Evolutionary conservation across 2,329 filamentous ascomycete genomes (phyloP).

Genomic region (Rhinocladiella mackenziei): DNA sequence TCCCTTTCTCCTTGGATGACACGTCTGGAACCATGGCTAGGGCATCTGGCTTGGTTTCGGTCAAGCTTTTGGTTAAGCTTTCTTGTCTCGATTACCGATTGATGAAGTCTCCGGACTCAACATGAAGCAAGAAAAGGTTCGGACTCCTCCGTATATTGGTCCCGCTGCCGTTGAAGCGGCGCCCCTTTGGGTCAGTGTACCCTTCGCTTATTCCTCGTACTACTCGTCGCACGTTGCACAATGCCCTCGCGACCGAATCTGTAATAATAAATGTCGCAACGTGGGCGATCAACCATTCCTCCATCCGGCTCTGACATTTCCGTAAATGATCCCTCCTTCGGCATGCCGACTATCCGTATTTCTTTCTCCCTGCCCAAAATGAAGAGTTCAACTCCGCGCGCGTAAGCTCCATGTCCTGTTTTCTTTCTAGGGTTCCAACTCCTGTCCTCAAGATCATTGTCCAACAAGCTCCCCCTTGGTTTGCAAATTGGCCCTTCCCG

Average conservation of each 20-base stretch:
- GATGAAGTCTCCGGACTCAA: conserved; percentile 16
- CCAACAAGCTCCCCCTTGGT: conserved; percentile 43
- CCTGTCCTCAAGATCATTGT: conserved; percentile 9
- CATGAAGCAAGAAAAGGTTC: conserved; percentile 16
- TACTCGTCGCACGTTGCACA: not conserved
- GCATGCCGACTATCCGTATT: too few relatives aligned
- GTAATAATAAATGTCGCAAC: not conserved
- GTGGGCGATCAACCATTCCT: too few relatives aligned
- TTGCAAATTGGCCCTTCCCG: conserved; percentile 45
- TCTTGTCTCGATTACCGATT: conserved; percentile 32
- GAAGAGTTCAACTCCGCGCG: not conserved
- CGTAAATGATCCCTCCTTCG: too few relatives aligned
- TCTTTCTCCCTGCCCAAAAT: not conserved
- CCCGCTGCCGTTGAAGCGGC: too few relatives aligned
- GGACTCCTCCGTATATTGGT: conserved; percentile 35
- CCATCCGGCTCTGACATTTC: not conserved
- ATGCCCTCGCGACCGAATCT: not conserved
- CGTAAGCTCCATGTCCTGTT: not conserved
- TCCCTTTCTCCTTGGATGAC: not conserved
- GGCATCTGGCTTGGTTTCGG: conserved; percentile 7
- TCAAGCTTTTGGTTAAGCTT: conserved; percentile 42
- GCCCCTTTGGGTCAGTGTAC: not conserved
- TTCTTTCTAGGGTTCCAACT: not conserved
- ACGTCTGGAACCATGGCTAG: conserved; percentile 4
- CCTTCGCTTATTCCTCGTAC: not conserved